Base-by-base conservation (phyloP, 148 eudicot species). In the Nepenthes gracilis region DNA sequence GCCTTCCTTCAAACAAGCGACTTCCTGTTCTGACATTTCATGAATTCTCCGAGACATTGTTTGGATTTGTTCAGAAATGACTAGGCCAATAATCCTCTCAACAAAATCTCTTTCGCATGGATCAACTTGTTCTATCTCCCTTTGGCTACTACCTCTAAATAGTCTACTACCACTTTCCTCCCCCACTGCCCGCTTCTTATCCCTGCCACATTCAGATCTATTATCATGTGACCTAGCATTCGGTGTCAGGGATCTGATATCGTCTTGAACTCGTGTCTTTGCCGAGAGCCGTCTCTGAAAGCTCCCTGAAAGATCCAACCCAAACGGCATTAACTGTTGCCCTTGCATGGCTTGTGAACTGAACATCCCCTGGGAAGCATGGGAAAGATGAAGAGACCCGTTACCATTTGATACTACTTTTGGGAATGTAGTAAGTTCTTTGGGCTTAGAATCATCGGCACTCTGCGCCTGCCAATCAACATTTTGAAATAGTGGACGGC, bases 401-500 rank as follows among this genome's bases (percentile, higher is more conserved):
- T 78, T 77, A 64, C 74, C 74, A 64, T 80, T 80, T 52, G 88
- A 60, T 57, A 76, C 48, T 61, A 59, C 55, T 63, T 67, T 81
- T 49, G 75, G 76, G 38, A 57, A 64, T 36, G 66, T 65, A 11
- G 81, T 66, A 55, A 67, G 35, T 65, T 88, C 95, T 69, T 84
- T 82, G 6, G 75, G 75, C 62, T 75, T 67, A 52, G 75, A 58
- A 68, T 86, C 96, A 58, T 66, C 76, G 54, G 66, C 68, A 59
- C 80, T 59, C 58, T 81, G 83, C 59, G 80, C 85, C 72, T 82
- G 88, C 99, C 91, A 86, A 70, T 84, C 88, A 72, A 84, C 75
- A 35, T 91, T 88, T 64, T 89, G 85, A 81, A 93, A 93, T 57
- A 93, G 58, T 1, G 99, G 99, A 7, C 87, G 84, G 50, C 99